Evolutionary conservation across 768 basidiomycete species (phyloP).

Genomic region (Tricholoma matsutake): DNA sequence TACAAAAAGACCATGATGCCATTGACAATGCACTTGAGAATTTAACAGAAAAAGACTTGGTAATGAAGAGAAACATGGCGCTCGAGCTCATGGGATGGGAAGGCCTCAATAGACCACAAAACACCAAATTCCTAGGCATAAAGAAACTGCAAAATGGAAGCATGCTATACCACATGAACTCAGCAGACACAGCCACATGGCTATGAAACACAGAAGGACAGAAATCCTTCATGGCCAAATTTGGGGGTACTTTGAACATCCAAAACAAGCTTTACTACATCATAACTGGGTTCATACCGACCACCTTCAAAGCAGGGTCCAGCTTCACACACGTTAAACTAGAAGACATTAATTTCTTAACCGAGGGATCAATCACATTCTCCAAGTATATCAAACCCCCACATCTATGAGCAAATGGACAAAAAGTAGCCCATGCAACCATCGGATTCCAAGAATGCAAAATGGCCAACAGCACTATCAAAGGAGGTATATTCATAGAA

Average conservation of each 20-base stretch:
- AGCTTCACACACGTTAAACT: not conserved
- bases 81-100: too few relatives aligned
- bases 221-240: not conserved
- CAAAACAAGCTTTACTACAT: not conserved
- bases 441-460: conserved; percentile 14
- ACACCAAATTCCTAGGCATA: not conserved
- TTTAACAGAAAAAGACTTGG: not conserved
- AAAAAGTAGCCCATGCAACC: conserved; percentile 21
- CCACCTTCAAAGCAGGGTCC: conserved; percentile 3
- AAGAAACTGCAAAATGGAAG: not conserved
- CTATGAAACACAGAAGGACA: not conserved
- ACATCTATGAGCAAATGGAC: conserved; percentile 11
- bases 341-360: conserved; percentile 15
- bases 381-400: too few relatives aligned
- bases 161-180: not conserved
- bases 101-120: too few relatives aligned
- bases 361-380: not conserved
- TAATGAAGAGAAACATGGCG: too few relatives aligned
- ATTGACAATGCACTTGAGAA: not conserved
- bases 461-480: conserved; percentile 25
- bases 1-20: not conserved
- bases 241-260: conserved; percentile 1
- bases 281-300: conserved; percentile 19
- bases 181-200: not conserved
- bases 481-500: too few relatives aligned